These are phyloP conservation scores for Termitomyces sp. DNA, from an alignment of 768 basidiomycete genomes.

Conservation along the genomic window DNA sequence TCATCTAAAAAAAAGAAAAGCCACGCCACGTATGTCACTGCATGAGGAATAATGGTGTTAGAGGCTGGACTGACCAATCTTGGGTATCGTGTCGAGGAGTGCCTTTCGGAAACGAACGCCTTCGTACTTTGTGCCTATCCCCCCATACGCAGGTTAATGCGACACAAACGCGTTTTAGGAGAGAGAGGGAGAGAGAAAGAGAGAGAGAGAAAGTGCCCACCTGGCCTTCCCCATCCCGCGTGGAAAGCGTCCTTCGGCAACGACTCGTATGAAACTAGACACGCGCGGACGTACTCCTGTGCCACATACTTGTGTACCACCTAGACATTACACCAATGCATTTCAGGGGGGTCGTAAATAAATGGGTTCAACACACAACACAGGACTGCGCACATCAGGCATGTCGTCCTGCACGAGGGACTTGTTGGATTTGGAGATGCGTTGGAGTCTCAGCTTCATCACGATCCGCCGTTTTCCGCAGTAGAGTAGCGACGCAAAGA, in stretches of 20 bases:
- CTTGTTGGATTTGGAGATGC: conserved; percentile 59
- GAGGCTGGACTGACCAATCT: conserved; percentile 48
- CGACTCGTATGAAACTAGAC: conserved; percentile 66
- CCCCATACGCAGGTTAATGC: background rate
- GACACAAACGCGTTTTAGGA: background rate
- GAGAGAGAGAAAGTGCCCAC: conserved; percentile 26
- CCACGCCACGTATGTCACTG: background rate
- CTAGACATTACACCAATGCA: conserved; percentile 26
- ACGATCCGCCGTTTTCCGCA: conserved; percentile 68
- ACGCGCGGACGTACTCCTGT: conserved; percentile 73
- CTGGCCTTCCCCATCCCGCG: conserved; percentile 73
- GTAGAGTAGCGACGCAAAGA: conserved; percentile 52
- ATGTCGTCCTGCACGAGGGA: conserved; percentile 50
- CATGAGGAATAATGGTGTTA: background rate
- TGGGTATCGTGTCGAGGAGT: conserved; percentile 66
- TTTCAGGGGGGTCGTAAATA: background rate
- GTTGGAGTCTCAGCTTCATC: conserved; percentile 57
- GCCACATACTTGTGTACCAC: conserved; percentile 61
- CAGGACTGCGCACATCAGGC: conserved; percentile 43
- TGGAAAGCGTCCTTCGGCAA: conserved; percentile 62
- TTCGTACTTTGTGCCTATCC: conserved; percentile 54
- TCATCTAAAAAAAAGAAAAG: conserved; percentile 38
- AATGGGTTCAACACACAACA: too few relatives aligned
- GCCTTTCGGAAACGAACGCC: conserved; percentile 61
- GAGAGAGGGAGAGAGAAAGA: background rate